Conservation (phyloP, 805 yeast genomes). For the Starmerella etchellsii region DNA sequence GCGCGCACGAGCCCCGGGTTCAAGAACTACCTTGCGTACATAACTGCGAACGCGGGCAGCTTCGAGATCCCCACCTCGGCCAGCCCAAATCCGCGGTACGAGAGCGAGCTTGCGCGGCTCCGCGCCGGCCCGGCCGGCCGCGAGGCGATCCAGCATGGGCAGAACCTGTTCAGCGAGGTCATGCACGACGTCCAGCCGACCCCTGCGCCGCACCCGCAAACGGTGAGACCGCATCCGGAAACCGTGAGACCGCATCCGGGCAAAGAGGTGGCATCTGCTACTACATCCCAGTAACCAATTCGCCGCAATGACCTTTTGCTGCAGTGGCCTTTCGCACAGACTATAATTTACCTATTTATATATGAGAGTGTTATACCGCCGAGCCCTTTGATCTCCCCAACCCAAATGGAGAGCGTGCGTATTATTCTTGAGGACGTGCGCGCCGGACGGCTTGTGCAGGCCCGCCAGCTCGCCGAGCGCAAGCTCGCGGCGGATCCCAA, state of each 20-base stretch:
- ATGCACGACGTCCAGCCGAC: conserved; percentile 8
- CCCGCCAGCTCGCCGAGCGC: conserved; percentile 37
- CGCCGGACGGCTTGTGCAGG: conserved; percentile 41
- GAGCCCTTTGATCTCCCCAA: no score
- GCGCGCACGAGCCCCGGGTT: conserved; percentile 11
- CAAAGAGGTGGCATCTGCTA: no score
- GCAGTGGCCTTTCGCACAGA: no score
- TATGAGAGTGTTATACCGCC: no score
- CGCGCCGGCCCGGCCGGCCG: conserved; percentile 11
- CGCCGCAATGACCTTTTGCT: no score
- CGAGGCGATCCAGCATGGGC: conserved; percentile 4
- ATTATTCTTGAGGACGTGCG: conserved; percentile 32
- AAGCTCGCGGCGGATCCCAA: conserved; percentile 46
- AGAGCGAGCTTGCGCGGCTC: no score
- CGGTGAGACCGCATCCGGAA: no score
- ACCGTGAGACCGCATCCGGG: no score
- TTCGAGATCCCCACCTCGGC: conserved; percentile 5
- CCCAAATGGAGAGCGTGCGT: conserved; percentile 15
- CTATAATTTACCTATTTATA: no score
- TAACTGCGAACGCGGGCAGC: conserved; percentile 7
- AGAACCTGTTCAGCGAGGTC: conserved; percentile 3
- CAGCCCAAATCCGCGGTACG: no score
- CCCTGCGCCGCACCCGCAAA: no score
- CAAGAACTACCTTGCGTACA: conserved; percentile 10
- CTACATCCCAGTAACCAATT: no score